Percentiles rank a stretch among this genome's conserved stretches.
Evolutionary conservation across 164 flowering plant species (phyloP).

Genomic region (Litsea cubeba): DNA sequence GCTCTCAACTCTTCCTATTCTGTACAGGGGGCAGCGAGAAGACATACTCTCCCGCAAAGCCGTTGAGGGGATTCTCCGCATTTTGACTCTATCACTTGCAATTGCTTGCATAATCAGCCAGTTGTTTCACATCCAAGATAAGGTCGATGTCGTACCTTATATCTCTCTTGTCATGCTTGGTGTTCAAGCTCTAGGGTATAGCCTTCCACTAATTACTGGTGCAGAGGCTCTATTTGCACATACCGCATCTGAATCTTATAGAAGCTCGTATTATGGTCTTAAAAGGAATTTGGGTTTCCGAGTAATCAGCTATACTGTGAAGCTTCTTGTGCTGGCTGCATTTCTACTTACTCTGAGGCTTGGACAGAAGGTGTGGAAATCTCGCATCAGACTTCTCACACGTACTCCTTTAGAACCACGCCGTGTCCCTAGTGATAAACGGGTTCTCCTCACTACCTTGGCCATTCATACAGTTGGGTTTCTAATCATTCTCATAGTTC

Average conservation of each 20-base stretch:
- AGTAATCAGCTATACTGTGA: slow-evolving; percentile 51
- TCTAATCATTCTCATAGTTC: slow-evolving; percentile 38
- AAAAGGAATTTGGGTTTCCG: slow-evolving; percentile 44
- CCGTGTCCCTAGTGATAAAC: slow-evolving; percentile 67
- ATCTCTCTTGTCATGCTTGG: slow-evolving; percentile 81
- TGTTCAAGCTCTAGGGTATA: slow-evolving; percentile 77
- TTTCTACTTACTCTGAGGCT: slow-evolving; percentile 69
- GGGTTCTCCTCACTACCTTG: slow-evolving; percentile 39
- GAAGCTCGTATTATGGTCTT: slow-evolving; percentile 33
- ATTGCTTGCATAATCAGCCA: slow-evolving; percentile 62
- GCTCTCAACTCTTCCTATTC: slow-evolving; percentile 60
- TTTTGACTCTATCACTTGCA: slow-evolving; percentile 65
- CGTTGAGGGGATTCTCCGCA: slow-evolving; percentile 67
- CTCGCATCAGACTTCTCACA: slow-evolving; percentile 56
- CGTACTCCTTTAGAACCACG: slow-evolving; percentile 56
- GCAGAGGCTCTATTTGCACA: slow-evolving; percentile 61
- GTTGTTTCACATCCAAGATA: slow-evolving; percentile 46
- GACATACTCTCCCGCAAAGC: slow-evolving; percentile 68
- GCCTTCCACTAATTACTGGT: slow-evolving; percentile 71
- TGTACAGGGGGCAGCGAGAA: slow-evolving; percentile 67
- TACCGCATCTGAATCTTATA: slow-evolving; percentile 36
- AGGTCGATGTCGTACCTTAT: slow-evolving; percentile 41
- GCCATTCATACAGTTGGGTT: slow-evolving; percentile 58
- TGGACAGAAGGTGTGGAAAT: slow-evolving; percentile 78
- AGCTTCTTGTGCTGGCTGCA: slow-evolving; percentile 60